These are phyloP conservation scores for Chlorociboria aeruginascens DNA, from an alignment of 495 filamentous ascomycete genomes.

Conservation along the genomic window DNA sequence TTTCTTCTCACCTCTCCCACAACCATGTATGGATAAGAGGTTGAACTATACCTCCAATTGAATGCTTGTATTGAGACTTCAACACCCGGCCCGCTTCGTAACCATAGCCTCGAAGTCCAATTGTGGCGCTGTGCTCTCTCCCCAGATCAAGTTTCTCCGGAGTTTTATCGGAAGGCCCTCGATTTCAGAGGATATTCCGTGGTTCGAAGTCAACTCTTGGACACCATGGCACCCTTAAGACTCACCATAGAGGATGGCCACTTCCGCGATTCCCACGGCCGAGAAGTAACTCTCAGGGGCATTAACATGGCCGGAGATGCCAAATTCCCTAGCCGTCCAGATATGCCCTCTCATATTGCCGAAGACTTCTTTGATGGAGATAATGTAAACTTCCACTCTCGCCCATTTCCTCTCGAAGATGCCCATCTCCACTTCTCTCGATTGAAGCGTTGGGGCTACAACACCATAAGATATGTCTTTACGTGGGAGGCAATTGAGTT, in stretches of 20 bases:
- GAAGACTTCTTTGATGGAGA: conserved; percentile 89
- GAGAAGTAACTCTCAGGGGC: conserved; percentile 45
- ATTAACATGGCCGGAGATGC: conserved; percentile 56
- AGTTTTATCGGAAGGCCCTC: not conserved
- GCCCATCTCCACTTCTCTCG: conserved; percentile 82
- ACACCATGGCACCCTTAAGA: conserved; percentile 35
- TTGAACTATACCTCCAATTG: not conserved
- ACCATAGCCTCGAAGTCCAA: not conserved
- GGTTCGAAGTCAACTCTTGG: not conserved
- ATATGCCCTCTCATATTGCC: conserved; percentile 66
- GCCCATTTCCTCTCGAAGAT: conserved; percentile 73
- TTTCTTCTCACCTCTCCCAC: no score
- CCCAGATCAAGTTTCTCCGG: not conserved
- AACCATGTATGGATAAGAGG: no score
- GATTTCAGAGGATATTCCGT: not conserved
- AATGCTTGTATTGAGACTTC: not conserved
- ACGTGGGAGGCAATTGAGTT: conserved; percentile 99
- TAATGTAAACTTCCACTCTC: conserved; percentile 74
- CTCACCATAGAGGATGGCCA: conserved; percentile 71
- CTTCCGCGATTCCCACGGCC: conserved; percentile 53
- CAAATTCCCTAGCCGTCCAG: conserved; percentile 59
- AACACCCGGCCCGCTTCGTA: not conserved
- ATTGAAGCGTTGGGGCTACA: conserved; percentile 81
- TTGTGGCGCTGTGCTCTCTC: not conserved
- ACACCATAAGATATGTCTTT: conserved; percentile 90